These are phyloP conservation scores for Colletotrichum cuscutae DNA, from an alignment of 2,329 filamentous ascomycete genomes.

Conservation along the genomic window DNA sequence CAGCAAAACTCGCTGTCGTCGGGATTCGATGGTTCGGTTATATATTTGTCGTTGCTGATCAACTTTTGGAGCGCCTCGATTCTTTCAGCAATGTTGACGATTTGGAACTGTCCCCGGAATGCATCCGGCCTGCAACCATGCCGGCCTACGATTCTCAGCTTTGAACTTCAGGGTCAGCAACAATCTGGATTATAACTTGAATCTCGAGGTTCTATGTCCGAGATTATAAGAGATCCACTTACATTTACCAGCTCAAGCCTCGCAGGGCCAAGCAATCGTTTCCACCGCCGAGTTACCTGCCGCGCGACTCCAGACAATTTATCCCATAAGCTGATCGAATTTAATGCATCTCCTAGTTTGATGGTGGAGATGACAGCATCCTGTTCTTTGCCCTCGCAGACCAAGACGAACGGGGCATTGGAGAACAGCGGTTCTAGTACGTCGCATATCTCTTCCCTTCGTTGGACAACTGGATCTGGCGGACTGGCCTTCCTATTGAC, in stretches of 20 bases:
- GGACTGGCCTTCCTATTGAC: too few relatives aligned
- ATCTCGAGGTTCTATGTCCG: too few relatives aligned
- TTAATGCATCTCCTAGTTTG: neutral
- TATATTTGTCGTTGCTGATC: too few relatives aligned
- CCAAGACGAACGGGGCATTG: neutral
- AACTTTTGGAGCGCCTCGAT: neutral
- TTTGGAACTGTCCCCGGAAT: neutral
- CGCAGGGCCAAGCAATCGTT: neutral
- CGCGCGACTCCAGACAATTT: neutral
- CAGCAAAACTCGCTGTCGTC: neutral
- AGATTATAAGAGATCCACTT: neutral
- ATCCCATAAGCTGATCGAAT: neutral
- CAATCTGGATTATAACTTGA: neutral
- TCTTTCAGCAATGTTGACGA: neutral
- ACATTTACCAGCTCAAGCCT: neutral
- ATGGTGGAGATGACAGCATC: neutral
- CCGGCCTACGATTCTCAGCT: neutral
- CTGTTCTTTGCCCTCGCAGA: neutral
- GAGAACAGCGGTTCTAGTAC: neutral
- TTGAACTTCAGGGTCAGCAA: neutral
- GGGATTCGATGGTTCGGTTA: neutral
- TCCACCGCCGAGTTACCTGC: neutral
- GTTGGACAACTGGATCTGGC: neutral
- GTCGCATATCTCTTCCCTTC: too few relatives aligned
- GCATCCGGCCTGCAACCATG: neutral